These are phyloP conservation scores for Waltergamsia citrina DNA, from an alignment of 2,329 filamentous ascomycete genomes.

Conservation along the genomic window DNA sequence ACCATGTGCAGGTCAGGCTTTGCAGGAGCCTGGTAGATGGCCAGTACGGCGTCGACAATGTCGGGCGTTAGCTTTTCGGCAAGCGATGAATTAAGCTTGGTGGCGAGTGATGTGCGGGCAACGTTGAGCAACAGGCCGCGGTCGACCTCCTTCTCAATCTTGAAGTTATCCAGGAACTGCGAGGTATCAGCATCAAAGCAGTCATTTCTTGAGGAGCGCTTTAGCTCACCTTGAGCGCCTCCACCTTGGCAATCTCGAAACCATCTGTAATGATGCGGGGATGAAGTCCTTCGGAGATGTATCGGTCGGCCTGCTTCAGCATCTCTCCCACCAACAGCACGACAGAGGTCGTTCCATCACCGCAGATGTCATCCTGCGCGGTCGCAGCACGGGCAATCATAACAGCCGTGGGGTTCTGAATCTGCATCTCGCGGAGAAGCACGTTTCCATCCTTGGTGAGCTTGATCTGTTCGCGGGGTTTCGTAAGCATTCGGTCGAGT, in stretches of 20 bases:
- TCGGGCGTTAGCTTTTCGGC: constrained; percentile 87
- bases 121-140: constrained; percentile 89
- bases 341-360: constrained; percentile 94
- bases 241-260: constrained; percentile 91
- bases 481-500: constrained; percentile 8
- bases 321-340: constrained; percentile 93
- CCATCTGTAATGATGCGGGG: constrained; percentile 95
- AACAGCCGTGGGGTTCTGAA: constrained; percentile 95
- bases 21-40: constrained; percentile 79
- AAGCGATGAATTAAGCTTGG: constrained; percentile 84
- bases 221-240: constrained; percentile 66
- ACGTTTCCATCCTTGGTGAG: constrained; percentile 98
- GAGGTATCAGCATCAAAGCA: background rate
- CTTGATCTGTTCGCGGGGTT: constrained; percentile 62
- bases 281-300: constrained; percentile 94
- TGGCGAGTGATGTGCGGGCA: constrained; percentile 86
- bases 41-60: constrained; percentile 91
- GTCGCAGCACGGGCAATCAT: constrained; percentile 79
- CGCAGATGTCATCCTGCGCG: constrained; percentile 96
- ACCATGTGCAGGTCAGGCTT: constrained; percentile 99
- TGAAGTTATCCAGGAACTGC: constrained; percentile 90
- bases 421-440: constrained; percentile 71
- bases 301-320: constrained; percentile 92
- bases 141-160: constrained; percentile 79
- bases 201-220: too few species aligned